Percentiles rank a stretch among this genome's conserved stretches.
Evolutionary conservation across 352 stramenopile genomes (phyloP).

Genomic region (Pythium chondricola): DNA sequence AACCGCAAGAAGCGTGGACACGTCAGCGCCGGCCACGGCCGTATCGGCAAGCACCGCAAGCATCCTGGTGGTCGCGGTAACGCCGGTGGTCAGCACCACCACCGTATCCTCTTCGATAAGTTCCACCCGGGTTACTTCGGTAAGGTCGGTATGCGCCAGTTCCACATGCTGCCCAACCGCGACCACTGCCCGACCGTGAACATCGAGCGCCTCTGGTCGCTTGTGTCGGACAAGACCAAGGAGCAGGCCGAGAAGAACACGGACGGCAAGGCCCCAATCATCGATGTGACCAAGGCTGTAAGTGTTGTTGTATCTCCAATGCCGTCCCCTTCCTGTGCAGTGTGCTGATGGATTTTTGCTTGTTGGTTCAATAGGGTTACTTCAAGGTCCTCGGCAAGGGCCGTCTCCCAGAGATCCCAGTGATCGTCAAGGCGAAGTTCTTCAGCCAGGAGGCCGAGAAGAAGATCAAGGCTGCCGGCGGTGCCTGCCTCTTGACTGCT

Average conservation of each 20-base stretch:
- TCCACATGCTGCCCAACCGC: constrained; percentile 96
- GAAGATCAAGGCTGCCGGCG: constrained; percentile 99
- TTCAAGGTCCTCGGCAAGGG: constrained; percentile 99
- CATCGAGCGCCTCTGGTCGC: constrained; percentile 99
- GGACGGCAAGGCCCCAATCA: constrained; percentile 97
- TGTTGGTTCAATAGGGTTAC: constrained; percentile 74
- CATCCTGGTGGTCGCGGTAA: constrained; percentile 99
- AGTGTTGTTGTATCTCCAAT: constrained; percentile 5
- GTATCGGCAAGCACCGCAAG: constrained; percentile 99
- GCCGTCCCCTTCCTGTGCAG: not conserved
- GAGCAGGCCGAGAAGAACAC: constrained; percentile 92
- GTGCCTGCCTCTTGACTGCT: constrained; percentile 96
- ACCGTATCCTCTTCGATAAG: constrained; percentile 99
- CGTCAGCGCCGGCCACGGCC: constrained; percentile 98
- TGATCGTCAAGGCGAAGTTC: constrained; percentile 99
- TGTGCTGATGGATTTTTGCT: not conserved
- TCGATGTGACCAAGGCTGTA: constrained; percentile 94
- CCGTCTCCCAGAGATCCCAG: constrained; percentile 92
- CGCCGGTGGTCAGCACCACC: constrained; percentile 99
- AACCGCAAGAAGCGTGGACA: constrained; percentile 99
- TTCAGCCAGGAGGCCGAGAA: constrained; percentile 99
- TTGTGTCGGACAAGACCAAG: constrained; percentile 97
- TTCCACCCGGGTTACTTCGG: constrained; percentile 99
- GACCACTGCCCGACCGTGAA: constrained; percentile 98
- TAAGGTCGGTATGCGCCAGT: constrained; percentile 99